phyloP scores from a whole-genome alignment of 345 rosid genomes.

The Leavenworthia alabamica region DNA sequence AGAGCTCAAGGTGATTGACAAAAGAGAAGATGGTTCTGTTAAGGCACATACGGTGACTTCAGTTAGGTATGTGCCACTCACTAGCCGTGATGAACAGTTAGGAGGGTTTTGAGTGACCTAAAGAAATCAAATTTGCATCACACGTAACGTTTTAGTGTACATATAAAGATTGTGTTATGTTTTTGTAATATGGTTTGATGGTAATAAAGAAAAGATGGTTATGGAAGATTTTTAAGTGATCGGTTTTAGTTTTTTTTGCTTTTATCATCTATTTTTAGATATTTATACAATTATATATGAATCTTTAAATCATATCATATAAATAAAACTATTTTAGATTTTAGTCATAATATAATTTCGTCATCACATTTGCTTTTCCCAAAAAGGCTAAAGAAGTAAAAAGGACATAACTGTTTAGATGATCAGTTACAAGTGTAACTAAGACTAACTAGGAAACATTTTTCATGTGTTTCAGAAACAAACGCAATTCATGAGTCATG shows the following conservation, averaged over 20 bases:
- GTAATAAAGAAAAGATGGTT: not conserved
- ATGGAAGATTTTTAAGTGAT: not conserved
- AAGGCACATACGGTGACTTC: constrained; percentile 54
- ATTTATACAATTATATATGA: too few species aligned
- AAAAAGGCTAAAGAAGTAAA: too few species aligned
- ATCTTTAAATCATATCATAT: too few species aligned
- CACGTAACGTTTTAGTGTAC: constrained; percentile 21
- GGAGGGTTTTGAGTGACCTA: constrained; percentile 35
- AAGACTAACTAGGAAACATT: not conserved
- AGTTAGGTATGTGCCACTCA: constrained; percentile 90
- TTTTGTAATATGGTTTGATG: constrained; percentile 2
- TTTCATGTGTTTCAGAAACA: not conserved
- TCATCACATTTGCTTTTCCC: too few species aligned
- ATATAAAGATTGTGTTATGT: not conserved
- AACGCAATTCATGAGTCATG: not conserved
- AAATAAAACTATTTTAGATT: too few species aligned
- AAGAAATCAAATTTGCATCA: not conserved
- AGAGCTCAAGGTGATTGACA: constrained; percentile 73
- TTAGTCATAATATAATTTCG: too few species aligned
- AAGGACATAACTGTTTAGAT: not conserved
- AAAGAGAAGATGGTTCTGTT: constrained; percentile 70
- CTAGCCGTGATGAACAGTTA: constrained; percentile 76
- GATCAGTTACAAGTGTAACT: not conserved
- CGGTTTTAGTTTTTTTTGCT: not conserved
- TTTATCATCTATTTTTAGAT: too few species aligned